A percentile compares a stretch with the other conserved stretches of the same genome.
Conservation (phyloP, 2,329 filamentous ascomycete species). For the Botrytis fabae region DNA sequence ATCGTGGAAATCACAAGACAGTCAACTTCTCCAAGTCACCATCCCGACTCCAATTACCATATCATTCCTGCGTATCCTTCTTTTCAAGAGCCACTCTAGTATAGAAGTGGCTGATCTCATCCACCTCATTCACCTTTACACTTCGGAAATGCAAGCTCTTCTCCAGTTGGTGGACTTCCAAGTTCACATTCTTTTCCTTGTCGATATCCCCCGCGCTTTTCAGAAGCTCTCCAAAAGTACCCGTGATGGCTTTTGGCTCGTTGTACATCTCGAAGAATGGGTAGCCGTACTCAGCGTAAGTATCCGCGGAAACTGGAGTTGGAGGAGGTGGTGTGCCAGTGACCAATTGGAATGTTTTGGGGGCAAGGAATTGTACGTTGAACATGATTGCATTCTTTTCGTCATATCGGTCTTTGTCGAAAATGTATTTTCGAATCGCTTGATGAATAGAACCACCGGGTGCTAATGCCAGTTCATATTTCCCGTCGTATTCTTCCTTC, state of each 20-base stretch:
- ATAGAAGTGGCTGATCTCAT: background rate
- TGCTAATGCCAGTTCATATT: background rate
- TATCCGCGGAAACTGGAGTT: background rate
- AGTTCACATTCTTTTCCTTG: background rate
- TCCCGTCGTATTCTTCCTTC: background rate
- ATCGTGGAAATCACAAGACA: background rate
- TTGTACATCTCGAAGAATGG: conserved; percentile 21
- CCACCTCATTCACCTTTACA: background rate
- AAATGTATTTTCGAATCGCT: conserved; percentile 3
- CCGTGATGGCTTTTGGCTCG: background rate
- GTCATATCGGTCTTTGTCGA: background rate
- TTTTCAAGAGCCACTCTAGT: background rate
- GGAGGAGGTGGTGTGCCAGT: conserved; percentile 1
- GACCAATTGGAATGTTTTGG: conserved; percentile 9
- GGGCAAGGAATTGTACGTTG: conserved; percentile 13
- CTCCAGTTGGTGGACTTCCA: background rate
- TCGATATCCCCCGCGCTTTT: background rate
- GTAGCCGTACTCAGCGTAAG: background rate
- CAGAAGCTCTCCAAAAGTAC: background rate
- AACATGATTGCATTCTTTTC: background rate
- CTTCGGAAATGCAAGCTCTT: background rate
- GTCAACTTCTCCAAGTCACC: no score
- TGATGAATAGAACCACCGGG: conserved; percentile 17
- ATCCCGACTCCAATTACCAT: no score
- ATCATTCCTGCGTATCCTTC: no score